Evolutionary conservation across 768 basidiomycete species (phyloP), one percentile per base, ranked within the genome.

Genomic region (Russula sp.): DNA sequence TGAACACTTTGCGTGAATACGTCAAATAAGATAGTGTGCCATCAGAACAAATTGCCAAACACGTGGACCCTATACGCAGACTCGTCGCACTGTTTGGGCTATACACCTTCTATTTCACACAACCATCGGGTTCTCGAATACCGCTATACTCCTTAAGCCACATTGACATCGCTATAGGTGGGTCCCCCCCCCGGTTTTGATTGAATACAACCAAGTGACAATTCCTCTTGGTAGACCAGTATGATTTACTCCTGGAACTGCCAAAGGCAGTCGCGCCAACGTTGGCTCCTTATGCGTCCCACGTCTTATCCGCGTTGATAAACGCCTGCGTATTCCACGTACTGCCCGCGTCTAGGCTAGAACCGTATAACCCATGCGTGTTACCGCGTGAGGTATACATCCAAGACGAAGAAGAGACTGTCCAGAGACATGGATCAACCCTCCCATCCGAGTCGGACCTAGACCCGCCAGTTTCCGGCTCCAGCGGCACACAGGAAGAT

Each of bases 311-410:
- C 11, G 69, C 69, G 14, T 75, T 93, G 45, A 61, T 81, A 40
- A 71, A 78, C 37, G 78, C 78, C 32, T 70, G 76, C 14, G 77
- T 77, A 1, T 90, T 93, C 70, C 76, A 85, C 61, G 74, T 91
- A 53, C 73, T 87, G 34, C 90, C 91, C 0, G 68, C 68, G 42
- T 80, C 83, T 13, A 74, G 77, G 4, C 66, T 80, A 9, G 73
- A 75, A 31, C 74, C 87, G 0, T 75, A 82, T 69, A 84, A 82
- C 68, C 89, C 89, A 4, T 79, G 84, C n/a, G 73, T 74, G 31
- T 75, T 92, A 6, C 90, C 90, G 18, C 81, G 88, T 31, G 89
- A 91, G 67, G 74, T 83, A n/a, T 82, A 83, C 59, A 71, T 79
- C 2, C 77, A 77, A 64, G 80, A 80, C 32, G 69, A 52, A 0